Percentiles rank a stretch among this genome's conserved stretches.
These are phyloP conservation scores for Jackrogersella minutella DNA, from an alignment of 495 filamentous ascomycete species.

Conservation along the genomic window DNA sequence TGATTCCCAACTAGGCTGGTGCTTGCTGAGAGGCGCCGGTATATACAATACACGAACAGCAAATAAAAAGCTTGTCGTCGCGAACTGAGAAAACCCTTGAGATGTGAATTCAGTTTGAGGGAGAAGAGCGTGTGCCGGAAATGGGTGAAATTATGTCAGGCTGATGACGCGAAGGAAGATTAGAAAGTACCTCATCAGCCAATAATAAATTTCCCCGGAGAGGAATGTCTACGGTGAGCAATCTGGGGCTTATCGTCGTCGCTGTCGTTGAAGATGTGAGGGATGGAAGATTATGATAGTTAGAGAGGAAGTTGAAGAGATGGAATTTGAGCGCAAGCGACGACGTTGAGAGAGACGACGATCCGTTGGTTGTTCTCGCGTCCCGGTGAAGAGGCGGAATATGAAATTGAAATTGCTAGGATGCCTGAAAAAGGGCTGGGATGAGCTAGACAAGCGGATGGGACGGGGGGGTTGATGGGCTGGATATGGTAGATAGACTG, in stretches of 20 bases:
- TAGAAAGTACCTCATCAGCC: constrained; percentile 28
- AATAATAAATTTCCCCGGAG: constrained; percentile 13
- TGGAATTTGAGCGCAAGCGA: constrained; percentile 19
- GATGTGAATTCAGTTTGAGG: constrained; percentile 31
- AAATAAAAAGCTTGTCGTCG: constrained; percentile 18
- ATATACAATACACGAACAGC: constrained; percentile 25
- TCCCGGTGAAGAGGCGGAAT: constrained; percentile 24
- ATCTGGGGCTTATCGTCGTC: not conserved
- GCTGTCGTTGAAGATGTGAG: constrained; percentile 2
- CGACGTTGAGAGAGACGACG: constrained; percentile 31
- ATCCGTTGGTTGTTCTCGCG: constrained; percentile 30
- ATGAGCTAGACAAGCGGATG: constrained; percentile 30
- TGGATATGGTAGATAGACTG: not conserved
- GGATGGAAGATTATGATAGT: not conserved
- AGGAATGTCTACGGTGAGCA: constrained; percentile 6
- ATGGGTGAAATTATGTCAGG: constrained; percentile 40
- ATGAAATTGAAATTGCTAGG: constrained; percentile 37
- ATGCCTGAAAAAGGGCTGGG: constrained; percentile 35
- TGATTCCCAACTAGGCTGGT: constrained; percentile 36
- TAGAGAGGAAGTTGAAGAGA: constrained; percentile 9
- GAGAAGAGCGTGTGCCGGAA: constrained; percentile 40
- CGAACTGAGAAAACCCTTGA: constrained; percentile 21
- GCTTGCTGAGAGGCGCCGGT: constrained; percentile 28
- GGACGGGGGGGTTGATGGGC: constrained; percentile 25
- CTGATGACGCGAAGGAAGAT: constrained; percentile 27